Percentiles rank a stretch among this genome's conserved stretches.
Evolutionary conservation across 1,284 basidiomycete species (phyloP).

Genomic region (Cryptococcus sp.): DNA sequence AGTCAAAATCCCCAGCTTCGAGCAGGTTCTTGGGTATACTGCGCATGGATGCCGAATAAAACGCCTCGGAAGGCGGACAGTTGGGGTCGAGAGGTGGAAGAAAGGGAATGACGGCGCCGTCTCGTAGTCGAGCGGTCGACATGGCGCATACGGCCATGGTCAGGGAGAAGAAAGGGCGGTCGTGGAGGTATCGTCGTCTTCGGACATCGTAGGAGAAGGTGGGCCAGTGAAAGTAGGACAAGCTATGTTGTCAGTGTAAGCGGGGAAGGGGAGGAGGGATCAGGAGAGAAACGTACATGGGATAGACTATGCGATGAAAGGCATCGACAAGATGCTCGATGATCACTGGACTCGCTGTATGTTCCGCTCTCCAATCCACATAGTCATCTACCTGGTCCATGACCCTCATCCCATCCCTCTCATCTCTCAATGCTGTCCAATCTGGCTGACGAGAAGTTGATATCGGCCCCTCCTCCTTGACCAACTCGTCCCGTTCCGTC

Average conservation of each 20-base stretch:
- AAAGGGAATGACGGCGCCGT: conserved; percentile 24
- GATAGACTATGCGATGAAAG: conserved; percentile 34
- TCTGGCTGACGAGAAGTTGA: too few relatives aligned
- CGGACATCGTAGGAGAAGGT: conserved; percentile 27
- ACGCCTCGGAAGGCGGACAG: conserved; percentile 21
- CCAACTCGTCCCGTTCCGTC: background rate
- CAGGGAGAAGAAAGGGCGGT: conserved; percentile 31
- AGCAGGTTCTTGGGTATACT: conserved; percentile 22
- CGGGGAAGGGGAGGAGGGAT: conserved; percentile 43
- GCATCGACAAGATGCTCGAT: conserved; percentile 27
- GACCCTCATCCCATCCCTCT: background rate
- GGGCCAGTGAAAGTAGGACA: conserved; percentile 44
- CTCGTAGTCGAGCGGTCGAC: conserved; percentile 35
- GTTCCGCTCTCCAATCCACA: conserved; percentile 22
- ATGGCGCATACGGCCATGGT: conserved; percentile 41
- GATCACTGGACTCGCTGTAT: conserved; percentile 22
- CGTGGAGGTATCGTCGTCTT: conserved; percentile 23
- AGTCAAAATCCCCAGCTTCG: conserved; percentile 23
- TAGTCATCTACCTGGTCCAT: conserved; percentile 4
- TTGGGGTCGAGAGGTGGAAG: background rate
- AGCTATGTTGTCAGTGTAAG: conserved; percentile 29
- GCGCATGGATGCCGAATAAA: conserved; percentile 20
- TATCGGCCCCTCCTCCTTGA: background rate
- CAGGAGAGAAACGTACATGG: conserved; percentile 34
- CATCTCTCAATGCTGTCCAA: background rate